These are phyloP conservation scores for Colletotrichum musicola DNA, from an alignment of 2,329 filamentous ascomycete species.

Conservation along the genomic window DNA sequence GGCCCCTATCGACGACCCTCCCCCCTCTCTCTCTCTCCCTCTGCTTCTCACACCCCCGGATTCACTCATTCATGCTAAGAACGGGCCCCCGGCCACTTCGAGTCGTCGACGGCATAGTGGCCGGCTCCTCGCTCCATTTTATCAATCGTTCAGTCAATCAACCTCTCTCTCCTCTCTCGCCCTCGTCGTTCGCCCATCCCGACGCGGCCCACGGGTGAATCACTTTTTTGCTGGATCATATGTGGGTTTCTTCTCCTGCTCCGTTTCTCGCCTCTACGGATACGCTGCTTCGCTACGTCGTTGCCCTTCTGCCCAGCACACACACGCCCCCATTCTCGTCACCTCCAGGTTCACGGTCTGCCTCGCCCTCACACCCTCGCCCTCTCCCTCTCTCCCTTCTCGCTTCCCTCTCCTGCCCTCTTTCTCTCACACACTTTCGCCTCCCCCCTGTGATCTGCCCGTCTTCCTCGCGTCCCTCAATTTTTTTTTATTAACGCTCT, in stretches of 20 bases:
- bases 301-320: conserved; percentile 7
- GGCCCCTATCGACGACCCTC: conserved; percentile 46
- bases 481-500: conserved; percentile 29
- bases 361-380: conserved; percentile 21
- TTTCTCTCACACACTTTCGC: not conserved
- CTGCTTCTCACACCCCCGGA: conserved; percentile 45
- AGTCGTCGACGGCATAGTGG: conserved; percentile 38
- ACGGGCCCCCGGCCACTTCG: conserved; percentile 42
- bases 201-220: conserved; percentile 35
- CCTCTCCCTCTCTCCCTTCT: conserved; percentile 14
- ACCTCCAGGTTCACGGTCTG: conserved; percentile 4
- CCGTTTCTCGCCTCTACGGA: conserved; percentile 6
- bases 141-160: conserved; percentile 36
- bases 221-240: conserved; percentile 35
- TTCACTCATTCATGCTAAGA: conserved; percentile 51
- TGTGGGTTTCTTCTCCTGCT: conserved; percentile 28
- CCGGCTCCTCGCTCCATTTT: conserved; percentile 37
- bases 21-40: conserved; percentile 41
- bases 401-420: conserved; percentile 34
- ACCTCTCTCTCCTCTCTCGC: conserved; percentile 21
- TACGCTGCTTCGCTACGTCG: not conserved
- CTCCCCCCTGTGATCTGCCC: conserved; percentile 9
- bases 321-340: conserved; percentile 11
- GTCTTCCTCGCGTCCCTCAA: conserved; percentile 21
- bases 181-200: conserved; percentile 38